These are phyloP conservation scores for Blastocystis sp. DNA, from an alignment of 352 stramenopile genomes.

Conservation along the genomic window DNA sequence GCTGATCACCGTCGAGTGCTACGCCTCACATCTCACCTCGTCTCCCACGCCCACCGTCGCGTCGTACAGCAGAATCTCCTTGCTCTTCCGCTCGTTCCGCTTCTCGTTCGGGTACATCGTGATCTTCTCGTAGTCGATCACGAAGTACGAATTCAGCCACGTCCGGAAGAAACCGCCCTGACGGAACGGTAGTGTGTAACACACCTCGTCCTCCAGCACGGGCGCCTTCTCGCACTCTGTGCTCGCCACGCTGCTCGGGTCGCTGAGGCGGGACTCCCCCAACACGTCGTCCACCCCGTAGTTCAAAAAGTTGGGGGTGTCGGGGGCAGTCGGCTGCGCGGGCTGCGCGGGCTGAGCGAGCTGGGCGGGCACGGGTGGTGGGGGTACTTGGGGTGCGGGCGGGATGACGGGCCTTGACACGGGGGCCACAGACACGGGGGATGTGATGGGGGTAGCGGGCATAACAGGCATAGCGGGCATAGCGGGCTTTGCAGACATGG, in stretches of 20 bases:
- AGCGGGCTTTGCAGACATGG: too few species aligned
- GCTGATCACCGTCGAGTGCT: neutral
- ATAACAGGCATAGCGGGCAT: too few species aligned
- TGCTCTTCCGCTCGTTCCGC: conserved; percentile 48
- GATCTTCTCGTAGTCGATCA: conserved; percentile 21
- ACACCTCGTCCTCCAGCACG: conserved; percentile 20
- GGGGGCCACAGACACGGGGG: neutral
- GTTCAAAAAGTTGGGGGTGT: neutral
- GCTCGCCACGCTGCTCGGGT: neutral
- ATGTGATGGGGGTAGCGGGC: neutral
- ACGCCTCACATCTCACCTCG: neutral
- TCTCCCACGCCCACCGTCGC: neutral
- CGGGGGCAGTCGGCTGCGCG: neutral
- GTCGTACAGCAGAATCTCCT: conserved; percentile 37
- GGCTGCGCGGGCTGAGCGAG: neutral
- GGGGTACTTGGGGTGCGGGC: neutral
- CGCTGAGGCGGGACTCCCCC: conserved; percentile 15
- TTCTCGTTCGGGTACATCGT: conserved; percentile 62
- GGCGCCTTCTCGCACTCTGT: neutral
- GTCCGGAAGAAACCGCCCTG: conserved; percentile 24
- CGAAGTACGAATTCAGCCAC: conserved; percentile 49
- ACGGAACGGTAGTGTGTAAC: conserved; percentile 21
- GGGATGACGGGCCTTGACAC: neutral
- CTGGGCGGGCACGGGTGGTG: neutral
- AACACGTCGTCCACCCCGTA: conserved; percentile 52